Evolutionary conservation across 2,329 filamentous ascomycete genomes (phyloP).

Genomic region (Seiridium cupressi): DNA sequence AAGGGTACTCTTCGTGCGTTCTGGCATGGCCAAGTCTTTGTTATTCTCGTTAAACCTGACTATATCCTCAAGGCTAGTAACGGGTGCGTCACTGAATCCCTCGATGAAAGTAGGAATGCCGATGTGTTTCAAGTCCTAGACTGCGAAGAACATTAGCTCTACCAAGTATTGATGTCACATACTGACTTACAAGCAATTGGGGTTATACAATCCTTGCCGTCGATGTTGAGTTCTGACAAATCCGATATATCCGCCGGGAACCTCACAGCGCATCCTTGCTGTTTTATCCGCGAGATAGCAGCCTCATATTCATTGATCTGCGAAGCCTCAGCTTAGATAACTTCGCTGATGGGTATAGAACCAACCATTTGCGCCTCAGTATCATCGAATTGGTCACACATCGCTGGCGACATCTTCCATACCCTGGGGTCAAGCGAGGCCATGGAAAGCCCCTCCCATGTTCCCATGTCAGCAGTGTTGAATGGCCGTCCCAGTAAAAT

Average conservation of each 20-base stretch:
- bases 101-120: conserved; percentile 5
- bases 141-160: background rate
- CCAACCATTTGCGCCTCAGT: conserved; percentile 1
- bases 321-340: background rate
- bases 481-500: background rate
- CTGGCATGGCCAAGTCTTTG: conserved; percentile 5
- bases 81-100: background rate
- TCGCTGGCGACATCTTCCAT: background rate
- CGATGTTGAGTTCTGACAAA: background rate
- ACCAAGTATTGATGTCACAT: background rate
- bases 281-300: background rate
- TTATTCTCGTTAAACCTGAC: conserved; percentile 3
- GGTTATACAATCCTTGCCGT: conserved; percentile 7
- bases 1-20: background rate
- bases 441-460: background rate
- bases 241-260: conserved; percentile 1
- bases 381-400: background rate
- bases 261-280: background rate
- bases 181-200: conserved; percentile 7
- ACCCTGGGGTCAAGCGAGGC: background rate
- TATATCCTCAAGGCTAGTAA: background rate
- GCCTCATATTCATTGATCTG: conserved; percentile 1
- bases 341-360: background rate
- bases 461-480: too few species aligned
- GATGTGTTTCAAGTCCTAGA: conserved; percentile 8